Evolutionary conservation across 1,284 basidiomycete genomes (phyloP).

Genomic region (Pascua guehoae): DNA sequence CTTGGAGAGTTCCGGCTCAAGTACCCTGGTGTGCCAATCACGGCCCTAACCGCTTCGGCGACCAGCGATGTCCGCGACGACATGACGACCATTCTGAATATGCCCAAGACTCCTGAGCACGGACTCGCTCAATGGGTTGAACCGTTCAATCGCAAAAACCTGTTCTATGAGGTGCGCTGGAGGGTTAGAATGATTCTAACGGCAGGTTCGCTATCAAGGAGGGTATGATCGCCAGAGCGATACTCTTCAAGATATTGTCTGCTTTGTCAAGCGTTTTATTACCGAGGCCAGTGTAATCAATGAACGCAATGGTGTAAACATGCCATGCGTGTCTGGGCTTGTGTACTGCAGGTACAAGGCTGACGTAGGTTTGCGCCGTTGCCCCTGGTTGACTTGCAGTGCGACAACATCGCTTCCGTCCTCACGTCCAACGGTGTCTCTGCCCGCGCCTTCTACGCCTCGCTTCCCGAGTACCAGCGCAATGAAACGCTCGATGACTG

Average conservation of each 20-base stretch:
- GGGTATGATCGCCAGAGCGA: constrained; percentile 4
- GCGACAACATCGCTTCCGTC: constrained; percentile 54
- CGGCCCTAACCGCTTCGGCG: constrained; percentile 53
- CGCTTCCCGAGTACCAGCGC: constrained; percentile 54
- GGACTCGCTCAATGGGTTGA: constrained; percentile 64
- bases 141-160: constrained; percentile 73
- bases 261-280: constrained; percentile 56
- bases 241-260: constrained; percentile 55
- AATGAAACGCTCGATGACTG: constrained; percentile 59
- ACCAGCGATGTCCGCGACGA: constrained; percentile 64
- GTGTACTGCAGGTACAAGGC: constrained; percentile 64
- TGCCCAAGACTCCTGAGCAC: constrained; percentile 48
- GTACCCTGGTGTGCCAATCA: constrained; percentile 71
- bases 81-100: constrained; percentile 63
- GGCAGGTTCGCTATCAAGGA: constrained; percentile 4
- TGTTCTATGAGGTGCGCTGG: constrained; percentile 67
- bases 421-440: constrained; percentile 64
- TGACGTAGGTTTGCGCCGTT: constrained; percentile 23
- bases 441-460: constrained; percentile 69
- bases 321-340: constrained; percentile 63
- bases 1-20: constrained; percentile 66
- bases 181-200: neutral
- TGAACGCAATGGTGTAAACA: constrained; percentile 20
- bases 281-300: constrained; percentile 26
- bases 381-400: constrained; percentile 4